A percentile compares a stretch with the other conserved stretches of the same genome.
These are phyloP conservation scores for Jacaranda copaia DNA, from an alignment of 257 asterid genomes.

Conservation along the genomic window DNA sequence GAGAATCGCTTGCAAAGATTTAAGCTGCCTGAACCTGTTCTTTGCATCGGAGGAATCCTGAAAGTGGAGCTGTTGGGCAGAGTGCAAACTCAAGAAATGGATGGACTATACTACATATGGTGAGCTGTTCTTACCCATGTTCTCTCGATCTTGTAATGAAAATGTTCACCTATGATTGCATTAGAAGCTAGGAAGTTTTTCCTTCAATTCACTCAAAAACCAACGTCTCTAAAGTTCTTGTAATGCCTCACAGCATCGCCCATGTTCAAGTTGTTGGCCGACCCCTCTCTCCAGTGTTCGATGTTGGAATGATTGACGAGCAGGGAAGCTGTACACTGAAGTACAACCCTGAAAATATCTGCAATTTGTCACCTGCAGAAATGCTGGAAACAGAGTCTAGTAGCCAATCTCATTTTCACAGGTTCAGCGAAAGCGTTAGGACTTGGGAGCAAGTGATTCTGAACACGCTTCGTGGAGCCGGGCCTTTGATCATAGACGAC, in stretches of 20 bases:
- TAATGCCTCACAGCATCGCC: slow-evolving; percentile 51
- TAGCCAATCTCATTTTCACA: slow-evolving; percentile 48
- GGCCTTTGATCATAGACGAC: slow-evolving; percentile 46
- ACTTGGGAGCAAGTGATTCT: slow-evolving; percentile 68
- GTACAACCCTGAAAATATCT: slow-evolving; percentile 42
- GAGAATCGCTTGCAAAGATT: slow-evolving; percentile 75
- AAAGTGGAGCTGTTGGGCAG: slow-evolving; percentile 84
- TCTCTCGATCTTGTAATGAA: not conserved
- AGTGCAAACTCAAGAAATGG: slow-evolving; percentile 80
- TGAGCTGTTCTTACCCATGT: slow-evolving; percentile 40
- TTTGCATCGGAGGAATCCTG: slow-evolving; percentile 80
- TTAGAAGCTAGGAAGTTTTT: not conserved
- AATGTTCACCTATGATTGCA: not conserved
- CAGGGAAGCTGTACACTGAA: slow-evolving; percentile 61
- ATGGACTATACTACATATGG: slow-evolving; percentile 78
- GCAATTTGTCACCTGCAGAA: slow-evolving; percentile 29
- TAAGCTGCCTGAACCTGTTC: slow-evolving; percentile 73
- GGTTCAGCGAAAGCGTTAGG: slow-evolving; percentile 59
- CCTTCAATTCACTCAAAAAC: not conserved
- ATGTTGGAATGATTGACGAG: slow-evolving; percentile 54
- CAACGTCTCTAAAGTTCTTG: not conserved
- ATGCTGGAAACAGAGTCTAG: slow-evolving; percentile 44
- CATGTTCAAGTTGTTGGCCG: slow-evolving; percentile 71
- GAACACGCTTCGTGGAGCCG: slow-evolving; percentile 51
- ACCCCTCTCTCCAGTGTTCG: slow-evolving; percentile 69